Percentiles rank a stretch among this genome's conserved stretches.
phyloP scores from a whole-genome alignment of 768 basidiomycete species.

The Lentinula sp. region DNA sequence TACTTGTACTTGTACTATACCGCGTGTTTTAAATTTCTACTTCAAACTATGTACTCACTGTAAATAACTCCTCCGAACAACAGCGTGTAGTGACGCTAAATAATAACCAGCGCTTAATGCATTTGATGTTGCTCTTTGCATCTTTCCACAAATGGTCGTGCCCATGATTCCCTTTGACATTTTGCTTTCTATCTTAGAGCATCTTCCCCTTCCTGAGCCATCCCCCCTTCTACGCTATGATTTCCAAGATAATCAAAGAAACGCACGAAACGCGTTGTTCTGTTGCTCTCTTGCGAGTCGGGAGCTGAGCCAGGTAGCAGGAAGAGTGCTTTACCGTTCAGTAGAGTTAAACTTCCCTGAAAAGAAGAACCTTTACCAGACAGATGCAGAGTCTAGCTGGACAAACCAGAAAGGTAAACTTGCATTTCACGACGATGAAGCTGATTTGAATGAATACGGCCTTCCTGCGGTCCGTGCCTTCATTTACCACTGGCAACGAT shows the following conservation, averaged over 20 bases:
- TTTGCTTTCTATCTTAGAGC: constrained; percentile 25
- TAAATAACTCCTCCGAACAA: too few species aligned
- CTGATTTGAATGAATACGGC: neutral
- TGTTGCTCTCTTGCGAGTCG: constrained; percentile 38
- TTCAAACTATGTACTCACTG: too few species aligned
- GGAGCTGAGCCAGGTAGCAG: constrained; percentile 38
- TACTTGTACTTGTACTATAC: too few species aligned
- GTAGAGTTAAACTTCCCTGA: constrained; percentile 33
- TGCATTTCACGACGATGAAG: constrained; percentile 14
- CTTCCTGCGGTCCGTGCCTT: neutral
- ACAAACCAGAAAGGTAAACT: constrained; percentile 21
- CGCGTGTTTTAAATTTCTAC: too few species aligned
- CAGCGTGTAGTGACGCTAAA: too few species aligned
- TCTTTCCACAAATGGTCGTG: neutral
- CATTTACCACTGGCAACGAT: neutral
- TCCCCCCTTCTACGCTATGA: neutral
- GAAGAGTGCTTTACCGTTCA: constrained; percentile 36
- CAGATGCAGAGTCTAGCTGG: constrained; percentile 29
- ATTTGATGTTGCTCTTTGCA: too few species aligned
- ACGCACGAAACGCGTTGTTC: constrained; percentile 30
- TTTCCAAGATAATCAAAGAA: neutral
- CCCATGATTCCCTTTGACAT: constrained; percentile 24
- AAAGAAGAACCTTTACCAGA: constrained; percentile 14
- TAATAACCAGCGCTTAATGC: too few species aligned
- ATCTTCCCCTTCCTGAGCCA: constrained; percentile 12